A percentile compares a stretch with the other conserved stretches of the same genome.
Evolutionary conservation across 1,284 basidiomycete species (phyloP).

Genomic region (Meripilus lineatus): DNA sequence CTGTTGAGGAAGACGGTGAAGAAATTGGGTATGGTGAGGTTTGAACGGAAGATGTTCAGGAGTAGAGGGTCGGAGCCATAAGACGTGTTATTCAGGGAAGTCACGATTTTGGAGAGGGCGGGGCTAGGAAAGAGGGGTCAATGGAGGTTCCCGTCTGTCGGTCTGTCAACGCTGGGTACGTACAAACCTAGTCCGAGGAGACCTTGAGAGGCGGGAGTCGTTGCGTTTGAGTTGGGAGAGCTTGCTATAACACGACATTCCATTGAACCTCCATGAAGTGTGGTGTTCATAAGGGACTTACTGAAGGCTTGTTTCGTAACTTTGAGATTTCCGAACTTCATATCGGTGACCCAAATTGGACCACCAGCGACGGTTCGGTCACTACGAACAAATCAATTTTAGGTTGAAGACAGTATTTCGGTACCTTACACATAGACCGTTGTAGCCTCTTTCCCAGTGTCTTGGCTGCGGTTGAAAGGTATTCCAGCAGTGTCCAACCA

Average conservation of each 20-base stretch:
- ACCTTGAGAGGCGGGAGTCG: neutral
- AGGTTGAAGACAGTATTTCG: neutral
- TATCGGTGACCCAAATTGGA: neutral
- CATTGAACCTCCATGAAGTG: neutral
- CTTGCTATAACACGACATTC: no score
- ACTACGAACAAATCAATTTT: neutral
- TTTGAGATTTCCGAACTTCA: conserved; percentile 3
- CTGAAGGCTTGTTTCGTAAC: conserved; percentile 8
- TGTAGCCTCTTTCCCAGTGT: conserved; percentile 2
- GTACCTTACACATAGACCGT: conserved; percentile 3
- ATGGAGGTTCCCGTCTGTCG: neutral
- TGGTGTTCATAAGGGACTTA: neutral
- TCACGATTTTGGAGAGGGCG: neutral
- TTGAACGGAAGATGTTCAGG: no score
- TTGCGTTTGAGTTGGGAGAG: neutral
- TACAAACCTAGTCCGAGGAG: neutral
- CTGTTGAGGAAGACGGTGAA: no score
- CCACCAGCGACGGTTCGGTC: neutral
- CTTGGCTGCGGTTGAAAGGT: neutral
- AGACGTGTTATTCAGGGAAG: neutral
- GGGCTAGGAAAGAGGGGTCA: neutral
- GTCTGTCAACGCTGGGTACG: neutral
- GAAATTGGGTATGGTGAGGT: no score
- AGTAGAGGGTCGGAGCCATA: neutral
- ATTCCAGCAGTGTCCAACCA: conserved; percentile 2